Percentiles rank a stretch among this genome's conserved stretches.
phyloP scores from a whole-genome alignment of 139 green algal species.

The Chlamydomonas sp. region DNA sequence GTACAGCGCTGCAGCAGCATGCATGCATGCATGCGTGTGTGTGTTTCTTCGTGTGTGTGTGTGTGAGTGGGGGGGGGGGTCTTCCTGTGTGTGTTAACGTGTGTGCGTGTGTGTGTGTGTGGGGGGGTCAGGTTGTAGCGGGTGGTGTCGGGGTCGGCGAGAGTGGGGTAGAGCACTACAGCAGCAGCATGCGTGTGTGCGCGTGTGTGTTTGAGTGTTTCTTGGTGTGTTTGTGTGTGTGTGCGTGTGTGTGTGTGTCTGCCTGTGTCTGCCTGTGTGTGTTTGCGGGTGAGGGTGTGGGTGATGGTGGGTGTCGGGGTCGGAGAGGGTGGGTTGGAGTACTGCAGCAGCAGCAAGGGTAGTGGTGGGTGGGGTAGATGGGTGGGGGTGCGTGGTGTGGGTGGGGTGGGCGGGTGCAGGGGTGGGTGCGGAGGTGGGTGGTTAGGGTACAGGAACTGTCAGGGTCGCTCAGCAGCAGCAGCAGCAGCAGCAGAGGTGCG shows the following conservation, averaged over 20 bases:
- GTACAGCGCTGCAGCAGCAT: constrained; percentile 55
- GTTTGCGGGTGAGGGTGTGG: constrained; percentile 89
- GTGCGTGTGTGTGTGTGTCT: constrained; percentile 72
- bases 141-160: constrained; percentile 93
- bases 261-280: constrained; percentile 88
- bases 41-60: no score
- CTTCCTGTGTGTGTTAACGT: background rate
- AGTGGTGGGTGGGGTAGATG: no score
- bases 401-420: no score
- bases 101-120: background rate
- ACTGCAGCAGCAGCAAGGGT: no score
- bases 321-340: constrained; percentile 83
- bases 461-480: no score
- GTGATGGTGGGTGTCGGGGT: constrained; percentile 98
- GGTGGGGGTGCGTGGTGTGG: no score
- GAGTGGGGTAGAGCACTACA: constrained; percentile 70
- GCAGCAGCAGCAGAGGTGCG: no score
- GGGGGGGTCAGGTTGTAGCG: constrained; percentile 86
- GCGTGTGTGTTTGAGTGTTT: background rate
- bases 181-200: background rate
- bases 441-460: no score
- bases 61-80: no score
- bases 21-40: background rate
- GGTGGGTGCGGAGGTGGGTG: no score
- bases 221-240: background rate